Evolutionary conservation across 2,329 filamentous ascomycete genomes (phyloP), one percentile per base, ranked within the genome.

Genomic region (Talaromyces sp.): DNA sequence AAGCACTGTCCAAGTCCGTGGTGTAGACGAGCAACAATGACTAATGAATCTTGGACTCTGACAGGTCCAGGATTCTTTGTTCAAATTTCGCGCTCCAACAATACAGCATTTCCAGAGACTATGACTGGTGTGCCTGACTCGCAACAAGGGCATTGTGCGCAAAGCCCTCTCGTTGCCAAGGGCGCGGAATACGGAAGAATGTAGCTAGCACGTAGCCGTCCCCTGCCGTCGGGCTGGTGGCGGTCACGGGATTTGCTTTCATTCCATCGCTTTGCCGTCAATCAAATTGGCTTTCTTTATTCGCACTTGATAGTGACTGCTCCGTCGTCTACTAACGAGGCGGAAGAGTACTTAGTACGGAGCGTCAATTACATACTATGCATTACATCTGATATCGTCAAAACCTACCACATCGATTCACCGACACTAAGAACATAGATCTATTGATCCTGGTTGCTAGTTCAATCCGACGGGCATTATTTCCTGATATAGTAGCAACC

Each of bases 201-300:
- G 15, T 11, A 35, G n/a, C 33, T 41, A 39, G 15, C 25, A 37
- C 54, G 15, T 25, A 43, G 56, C 37, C 35, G 33, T 19, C 50
- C 61, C 19, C 27, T 2, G 61, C 17, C 37, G 22, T 49, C 27
- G 61, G 61, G 61, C 27, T 57, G 37, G 49, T 57, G 37, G 27
- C 50, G 61, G 61, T 63, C 61, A 63, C 61, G 61, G 61, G 61
- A 63, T 27, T 33, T 45, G 56, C 33, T 52, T 52, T 52, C 6
- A 15, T 22, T 37, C n/a, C 50, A n/a, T 37, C 50, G 50, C 50
- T 56, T 31, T 7, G 19, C 45, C 45, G 9, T 47, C 19, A 15
- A 15, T 37, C 35, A 5, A 13, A 2, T 50, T 50, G 49, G 49
- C 17, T 49, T 54, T 54, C 50, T 54, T 54, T 54, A 31, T 35